phyloP scores from a whole-genome alignment of 1,284 basidiomycete species.

The Tausonia pullulans region DNA sequence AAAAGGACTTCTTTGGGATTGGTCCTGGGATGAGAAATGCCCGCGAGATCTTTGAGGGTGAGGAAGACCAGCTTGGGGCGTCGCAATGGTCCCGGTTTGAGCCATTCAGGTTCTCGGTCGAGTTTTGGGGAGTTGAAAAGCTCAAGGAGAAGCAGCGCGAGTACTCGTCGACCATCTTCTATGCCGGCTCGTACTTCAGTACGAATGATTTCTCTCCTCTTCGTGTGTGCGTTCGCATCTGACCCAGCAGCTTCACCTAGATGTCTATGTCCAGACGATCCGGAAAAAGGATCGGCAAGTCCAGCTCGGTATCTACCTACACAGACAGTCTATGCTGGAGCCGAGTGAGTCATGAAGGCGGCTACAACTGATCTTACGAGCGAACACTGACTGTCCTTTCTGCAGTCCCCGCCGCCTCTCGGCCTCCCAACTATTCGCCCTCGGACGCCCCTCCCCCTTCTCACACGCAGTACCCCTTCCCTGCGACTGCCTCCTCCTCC shows the following conservation, averaged over 20 bases:
- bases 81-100: constrained; percentile 31
- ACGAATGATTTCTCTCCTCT: background rate
- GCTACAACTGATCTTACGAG: background rate
- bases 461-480: background rate
- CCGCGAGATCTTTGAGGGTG: constrained; percentile 1
- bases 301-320: constrained; percentile 82
- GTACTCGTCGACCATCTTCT: constrained; percentile 40
- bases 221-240: background rate
- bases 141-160: constrained; percentile 68
- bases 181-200: constrained; percentile 27
- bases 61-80: constrained; percentile 3
- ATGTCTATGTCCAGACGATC: constrained; percentile 77
- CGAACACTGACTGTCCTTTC: constrained; percentile 14
- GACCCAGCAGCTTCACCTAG: constrained; percentile 43
- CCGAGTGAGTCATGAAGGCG: constrained; percentile 27
- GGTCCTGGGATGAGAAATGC: constrained; percentile 18
- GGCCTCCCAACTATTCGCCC: constrained; percentile 2
- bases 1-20: constrained; percentile 34
- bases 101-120: constrained; percentile 63
- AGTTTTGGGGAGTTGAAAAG: constrained; percentile 77
- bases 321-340: constrained; percentile 67
- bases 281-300: constrained; percentile 52
- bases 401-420: constrained; percentile 1
- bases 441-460: background rate
- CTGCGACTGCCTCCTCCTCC: background rate